Conservation (phyloP, 2,329 filamentous ascomycete genomes). For the Sporothrix phasma region DNA sequence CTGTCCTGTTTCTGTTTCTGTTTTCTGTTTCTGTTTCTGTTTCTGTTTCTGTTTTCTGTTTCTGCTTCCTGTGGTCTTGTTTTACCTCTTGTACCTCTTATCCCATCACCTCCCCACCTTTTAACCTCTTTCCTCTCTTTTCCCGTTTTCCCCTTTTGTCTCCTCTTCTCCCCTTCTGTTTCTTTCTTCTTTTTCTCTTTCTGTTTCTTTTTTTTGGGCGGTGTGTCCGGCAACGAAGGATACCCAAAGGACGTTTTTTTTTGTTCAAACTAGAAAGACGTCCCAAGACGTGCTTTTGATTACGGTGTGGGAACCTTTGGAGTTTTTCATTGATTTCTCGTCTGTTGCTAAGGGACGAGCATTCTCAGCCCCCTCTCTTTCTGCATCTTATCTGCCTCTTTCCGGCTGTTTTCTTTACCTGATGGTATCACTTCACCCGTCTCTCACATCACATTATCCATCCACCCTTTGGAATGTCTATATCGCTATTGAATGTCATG, state of each 20-base stretch:
- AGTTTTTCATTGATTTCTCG: background rate
- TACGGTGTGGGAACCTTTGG: background rate
- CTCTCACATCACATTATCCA: background rate
- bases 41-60: background rate
- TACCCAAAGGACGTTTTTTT: slow-evolving; percentile 11
- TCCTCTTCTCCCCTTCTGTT: background rate
- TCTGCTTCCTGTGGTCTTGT: background rate
- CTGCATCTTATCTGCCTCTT: too few species aligned
- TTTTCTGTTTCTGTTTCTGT: background rate
- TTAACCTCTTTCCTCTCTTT: background rate
- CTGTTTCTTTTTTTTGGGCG: background rate
- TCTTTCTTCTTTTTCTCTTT: background rate
- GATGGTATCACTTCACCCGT: background rate
- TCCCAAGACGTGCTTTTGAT: slow-evolving; percentile 4
- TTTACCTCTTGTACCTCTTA: background rate
- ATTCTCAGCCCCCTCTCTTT: background rate
- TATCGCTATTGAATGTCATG: background rate
- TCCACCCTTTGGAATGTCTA: background rate
- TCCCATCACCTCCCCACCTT: background rate
- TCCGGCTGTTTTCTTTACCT: background rate
- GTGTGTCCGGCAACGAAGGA: slow-evolving; percentile 17
- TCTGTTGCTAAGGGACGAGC: background rate
- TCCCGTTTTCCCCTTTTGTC: background rate
- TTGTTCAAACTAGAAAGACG: background rate
- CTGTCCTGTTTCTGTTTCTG: background rate